phyloP scores from a whole-genome alignment of 495 filamentous ascomycete species.

The Talaromyces nanjingensis region DNA sequence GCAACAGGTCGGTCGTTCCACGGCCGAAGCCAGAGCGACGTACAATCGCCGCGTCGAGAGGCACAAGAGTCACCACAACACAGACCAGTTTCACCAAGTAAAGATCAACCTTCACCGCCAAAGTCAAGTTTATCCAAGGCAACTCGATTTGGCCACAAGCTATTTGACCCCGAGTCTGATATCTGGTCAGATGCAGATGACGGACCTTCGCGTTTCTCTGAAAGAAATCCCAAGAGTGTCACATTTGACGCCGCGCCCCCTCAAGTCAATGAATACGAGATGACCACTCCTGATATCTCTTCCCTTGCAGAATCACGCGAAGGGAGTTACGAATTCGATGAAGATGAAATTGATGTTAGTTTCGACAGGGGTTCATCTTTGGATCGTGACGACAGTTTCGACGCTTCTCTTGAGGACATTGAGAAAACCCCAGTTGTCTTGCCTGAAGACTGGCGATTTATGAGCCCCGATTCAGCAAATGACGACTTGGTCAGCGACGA shows the following conservation, averaged over 20 bases:
- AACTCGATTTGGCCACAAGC: conserved; percentile 58
- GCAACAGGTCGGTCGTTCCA: conserved; percentile 52
- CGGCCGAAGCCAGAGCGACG: conserved; percentile 57
- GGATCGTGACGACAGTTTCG: conserved; percentile 83
- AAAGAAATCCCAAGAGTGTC: conserved; percentile 89
- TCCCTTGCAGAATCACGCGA: conserved; percentile 82
- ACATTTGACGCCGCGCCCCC: conserved; percentile 93
- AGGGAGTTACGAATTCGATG: conserved; percentile 84
- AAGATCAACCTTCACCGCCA: conserved; percentile 66
- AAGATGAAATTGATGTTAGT: conserved; percentile 62
- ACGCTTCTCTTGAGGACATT: conserved; percentile 87
- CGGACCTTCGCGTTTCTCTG: conserved; percentile 46
- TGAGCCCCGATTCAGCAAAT: conserved; percentile 54
- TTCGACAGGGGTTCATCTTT: conserved; percentile 61
- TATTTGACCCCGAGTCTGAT: conserved; percentile 62
- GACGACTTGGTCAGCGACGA: conserved; percentile 44
- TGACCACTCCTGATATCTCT: conserved; percentile 90
- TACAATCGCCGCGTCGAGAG: conserved; percentile 29
- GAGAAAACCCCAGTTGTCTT: conserved; percentile 96
- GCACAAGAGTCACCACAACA: conserved; percentile 5
- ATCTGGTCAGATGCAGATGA: conserved; percentile 65
- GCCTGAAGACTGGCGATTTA: conserved; percentile 90
- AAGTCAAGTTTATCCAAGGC: conserved; percentile 76
- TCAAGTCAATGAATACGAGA: conserved; percentile 93
- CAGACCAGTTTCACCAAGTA: conserved; percentile 57